These are phyloP conservation scores for Monosporozyma solicola DNA, from an alignment of 805 yeast species.

Conservation along the genomic window DNA sequence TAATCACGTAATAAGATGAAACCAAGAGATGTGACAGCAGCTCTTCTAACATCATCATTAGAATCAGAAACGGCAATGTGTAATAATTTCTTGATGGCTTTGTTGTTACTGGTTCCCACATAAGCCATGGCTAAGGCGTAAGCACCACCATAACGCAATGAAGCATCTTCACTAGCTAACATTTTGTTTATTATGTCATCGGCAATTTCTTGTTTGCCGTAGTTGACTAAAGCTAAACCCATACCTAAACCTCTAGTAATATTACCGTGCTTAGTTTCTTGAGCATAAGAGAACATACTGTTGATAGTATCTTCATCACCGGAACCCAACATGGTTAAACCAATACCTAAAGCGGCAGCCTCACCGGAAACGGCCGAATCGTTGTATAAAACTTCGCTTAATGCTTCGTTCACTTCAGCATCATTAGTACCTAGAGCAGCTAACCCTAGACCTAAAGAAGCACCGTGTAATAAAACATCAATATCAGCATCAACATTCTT, in stretches of 20 bases:
- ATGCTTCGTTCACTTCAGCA: slow-evolving; percentile 64
- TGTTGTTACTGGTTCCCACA: slow-evolving; percentile 90
- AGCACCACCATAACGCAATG: slow-evolving; percentile 92
- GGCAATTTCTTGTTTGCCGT: slow-evolving; percentile 78
- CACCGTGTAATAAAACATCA: slow-evolving; percentile 90
- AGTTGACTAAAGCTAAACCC: slow-evolving; percentile 79
- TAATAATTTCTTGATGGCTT: slow-evolving; percentile 74
- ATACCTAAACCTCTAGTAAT: slow-evolving; percentile 89
- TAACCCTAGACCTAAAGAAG: slow-evolving; percentile 88
- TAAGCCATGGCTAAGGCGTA: slow-evolving; percentile 91
- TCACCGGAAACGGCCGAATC: slow-evolving; percentile 94
- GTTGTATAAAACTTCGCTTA: slow-evolving; percentile 73
- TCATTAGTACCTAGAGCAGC: slow-evolving; percentile 92
- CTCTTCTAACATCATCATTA: slow-evolving; percentile 92
- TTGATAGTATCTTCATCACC: slow-evolving; percentile 57
- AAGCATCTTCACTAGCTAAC: slow-evolving; percentile 66
- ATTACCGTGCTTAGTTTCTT: slow-evolving; percentile 92
- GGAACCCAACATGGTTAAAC: slow-evolving; percentile 89
- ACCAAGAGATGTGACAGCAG: slow-evolving; percentile 86
- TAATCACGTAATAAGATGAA: slow-evolving; percentile 85
- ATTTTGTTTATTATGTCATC: slow-evolving; percentile 57
- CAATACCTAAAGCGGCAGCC: slow-evolving; percentile 95
- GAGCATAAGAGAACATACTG: slow-evolving; percentile 86
- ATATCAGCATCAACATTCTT: slow-evolving; percentile 56
- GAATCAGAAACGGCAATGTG: slow-evolving; percentile 97